Evolutionary conservation across 129 eudicot genomes (phyloP).

Genomic region (Artemisia tridentata): DNA sequence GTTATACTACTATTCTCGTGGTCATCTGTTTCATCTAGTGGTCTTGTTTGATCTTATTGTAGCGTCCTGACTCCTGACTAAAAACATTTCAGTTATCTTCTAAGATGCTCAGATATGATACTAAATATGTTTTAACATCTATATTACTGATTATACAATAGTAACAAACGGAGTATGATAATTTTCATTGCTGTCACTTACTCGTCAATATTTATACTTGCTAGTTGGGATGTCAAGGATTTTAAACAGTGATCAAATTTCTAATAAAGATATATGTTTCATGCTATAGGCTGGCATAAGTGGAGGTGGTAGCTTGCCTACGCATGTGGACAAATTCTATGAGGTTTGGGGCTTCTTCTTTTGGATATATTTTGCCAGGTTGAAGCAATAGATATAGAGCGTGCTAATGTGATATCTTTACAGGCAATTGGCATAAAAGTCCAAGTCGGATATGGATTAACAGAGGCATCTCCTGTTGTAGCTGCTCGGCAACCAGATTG

Average conservation of each 20-base stretch:
- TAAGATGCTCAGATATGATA: background rate
- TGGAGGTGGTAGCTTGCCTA: conserved; percentile 95
- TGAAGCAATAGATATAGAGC: conserved; percentile 9
- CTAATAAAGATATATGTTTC: conserved; percentile 19
- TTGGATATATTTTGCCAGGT: conserved; percentile 14
- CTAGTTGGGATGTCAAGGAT: background rate
- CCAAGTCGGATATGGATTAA: conserved; percentile 94
- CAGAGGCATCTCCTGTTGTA: conserved; percentile 93
- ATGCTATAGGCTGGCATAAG: conserved; percentile 77
- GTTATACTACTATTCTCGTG: background rate
- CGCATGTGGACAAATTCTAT: conserved; percentile 78
- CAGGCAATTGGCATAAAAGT: conserved; percentile 82
- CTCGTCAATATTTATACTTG: background rate
- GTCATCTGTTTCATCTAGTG: background rate
- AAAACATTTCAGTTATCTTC: background rate
- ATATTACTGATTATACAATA: too few species aligned
- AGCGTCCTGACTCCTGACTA: background rate
- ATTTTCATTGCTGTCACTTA: too few species aligned
- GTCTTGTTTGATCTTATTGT: background rate
- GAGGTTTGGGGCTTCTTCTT: conserved; percentile 60
- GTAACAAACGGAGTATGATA: too few species aligned
- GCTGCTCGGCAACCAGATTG: conserved; percentile 63
- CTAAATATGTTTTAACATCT: background rate
- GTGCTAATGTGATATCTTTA: conserved; percentile 10
- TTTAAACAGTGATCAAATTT: conserved; percentile 10